phyloP scores from a whole-genome alignment of 2,329 filamentous ascomycete species.

The Phyllosticta citrichinensis region DNA sequence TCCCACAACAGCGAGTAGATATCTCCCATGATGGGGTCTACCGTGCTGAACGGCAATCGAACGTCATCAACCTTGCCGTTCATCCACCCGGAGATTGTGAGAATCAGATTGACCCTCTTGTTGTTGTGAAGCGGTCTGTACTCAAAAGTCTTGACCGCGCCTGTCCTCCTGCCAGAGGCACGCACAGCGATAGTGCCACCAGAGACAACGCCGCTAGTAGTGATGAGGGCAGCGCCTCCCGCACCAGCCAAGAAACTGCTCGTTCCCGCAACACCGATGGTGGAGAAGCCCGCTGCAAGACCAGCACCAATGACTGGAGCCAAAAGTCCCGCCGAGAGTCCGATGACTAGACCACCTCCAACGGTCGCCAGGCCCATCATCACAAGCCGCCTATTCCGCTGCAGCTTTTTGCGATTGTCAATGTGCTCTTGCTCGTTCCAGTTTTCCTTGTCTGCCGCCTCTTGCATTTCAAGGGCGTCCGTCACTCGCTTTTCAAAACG shows the following conservation, averaged over 20 bases:
- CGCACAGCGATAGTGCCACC: constrained; percentile 78
- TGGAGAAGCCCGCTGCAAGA: constrained; percentile 87
- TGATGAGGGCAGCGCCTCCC: constrained; percentile 88
- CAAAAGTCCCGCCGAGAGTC: constrained; percentile 80
- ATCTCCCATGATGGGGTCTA: constrained; percentile 96
- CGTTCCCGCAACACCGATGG: constrained; percentile 85
- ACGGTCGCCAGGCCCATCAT: constrained; percentile 97
- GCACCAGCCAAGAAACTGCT: constrained; percentile 81
- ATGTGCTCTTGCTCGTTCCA: constrained; percentile 97
- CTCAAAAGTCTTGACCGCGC: constrained; percentile 91
- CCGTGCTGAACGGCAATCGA: constrained; percentile 86
- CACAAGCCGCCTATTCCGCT: constrained; percentile 73
- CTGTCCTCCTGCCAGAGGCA: constrained; percentile 79
- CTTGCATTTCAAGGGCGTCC: constrained; percentile 95
- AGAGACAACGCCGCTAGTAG: constrained; percentile 75
- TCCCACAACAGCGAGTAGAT: constrained; percentile 97
- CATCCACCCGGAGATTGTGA: constrained; percentile 97
- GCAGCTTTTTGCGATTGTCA: constrained; percentile 70
- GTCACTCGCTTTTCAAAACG: constrained; percentile 95
- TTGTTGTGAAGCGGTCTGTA: constrained; percentile 96
- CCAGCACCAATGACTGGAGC: constrained; percentile 92
- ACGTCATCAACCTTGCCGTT: constrained; percentile 96
- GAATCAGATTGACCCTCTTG: constrained; percentile 89
- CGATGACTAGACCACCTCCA: constrained; percentile 88
- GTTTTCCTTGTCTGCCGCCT: constrained; percentile 85